A percentile compares a stretch with the other conserved stretches of the same genome.
Conservation (phyloP, 2,329 filamentous ascomycete genomes). For the Decorospora gaudefroyi region DNA sequence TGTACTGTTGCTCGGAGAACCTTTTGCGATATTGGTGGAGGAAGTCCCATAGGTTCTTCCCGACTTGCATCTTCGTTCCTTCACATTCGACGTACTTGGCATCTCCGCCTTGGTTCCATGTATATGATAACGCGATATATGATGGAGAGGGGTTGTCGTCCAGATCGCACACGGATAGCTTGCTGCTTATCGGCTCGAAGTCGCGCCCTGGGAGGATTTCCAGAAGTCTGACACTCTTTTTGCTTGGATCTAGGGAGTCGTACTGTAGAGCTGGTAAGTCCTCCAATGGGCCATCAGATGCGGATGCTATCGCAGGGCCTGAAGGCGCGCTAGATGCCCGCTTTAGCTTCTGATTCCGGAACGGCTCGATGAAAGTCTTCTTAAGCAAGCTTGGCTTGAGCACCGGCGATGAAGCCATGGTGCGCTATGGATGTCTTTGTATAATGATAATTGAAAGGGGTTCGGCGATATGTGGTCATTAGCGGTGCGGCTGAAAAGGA, state of each 20-base stretch:
- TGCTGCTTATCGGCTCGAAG: slow-evolving; percentile 6
- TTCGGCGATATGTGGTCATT: too few relatives aligned
- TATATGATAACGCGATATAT: slow-evolving; percentile 23
- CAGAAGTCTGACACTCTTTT: slow-evolving; percentile 14
- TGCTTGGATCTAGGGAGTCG: slow-evolving; percentile 6
- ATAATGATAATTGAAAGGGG: too few relatives aligned
- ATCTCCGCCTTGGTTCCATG: slow-evolving; percentile 18
- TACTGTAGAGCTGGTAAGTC: slow-evolving; percentile 7
- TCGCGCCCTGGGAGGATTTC: slow-evolving; percentile 11
- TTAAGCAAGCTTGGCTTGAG: slow-evolving; percentile 5
- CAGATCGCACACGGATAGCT: slow-evolving; percentile 9
- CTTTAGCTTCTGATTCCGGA: slow-evolving; percentile 4
- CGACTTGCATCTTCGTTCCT: slow-evolving; percentile 10
- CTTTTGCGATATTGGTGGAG: slow-evolving; percentile 18
- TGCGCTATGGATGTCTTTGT: not conserved
- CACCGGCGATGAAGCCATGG: not conserved
- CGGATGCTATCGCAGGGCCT: not conserved
- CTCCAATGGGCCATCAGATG: not conserved
- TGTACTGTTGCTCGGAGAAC: slow-evolving; percentile 6
- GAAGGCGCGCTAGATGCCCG: slow-evolving; percentile 4
- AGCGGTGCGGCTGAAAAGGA: not conserved
- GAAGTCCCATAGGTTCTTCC: slow-evolving; percentile 21
- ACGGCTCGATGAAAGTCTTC: slow-evolving; percentile 9
- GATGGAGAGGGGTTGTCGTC: slow-evolving; percentile 13
- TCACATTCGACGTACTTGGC: slow-evolving; percentile 10